phyloP scores from a whole-genome alignment of 345 rosid genomes.

The Angophora floribunda region DNA sequence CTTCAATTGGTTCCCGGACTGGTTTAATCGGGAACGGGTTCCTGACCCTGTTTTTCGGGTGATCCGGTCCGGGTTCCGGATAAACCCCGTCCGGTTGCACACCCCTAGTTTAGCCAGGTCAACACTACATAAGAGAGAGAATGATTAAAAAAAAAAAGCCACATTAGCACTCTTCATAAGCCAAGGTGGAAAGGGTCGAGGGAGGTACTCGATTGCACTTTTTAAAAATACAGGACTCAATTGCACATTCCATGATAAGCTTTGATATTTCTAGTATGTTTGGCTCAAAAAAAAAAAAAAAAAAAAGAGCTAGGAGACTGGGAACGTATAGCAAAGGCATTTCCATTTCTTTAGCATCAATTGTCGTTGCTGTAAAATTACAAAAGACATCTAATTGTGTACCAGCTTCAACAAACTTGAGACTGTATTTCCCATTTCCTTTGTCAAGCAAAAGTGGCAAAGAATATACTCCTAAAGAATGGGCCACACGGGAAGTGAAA shows the following conservation, averaged over 20 bases:
- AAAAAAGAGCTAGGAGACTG: not conserved
- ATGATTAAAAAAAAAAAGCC: no score
- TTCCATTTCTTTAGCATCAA: not conserved
- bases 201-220: no score
- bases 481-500: not conserved
- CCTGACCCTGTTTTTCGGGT: no score
- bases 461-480: not conserved
- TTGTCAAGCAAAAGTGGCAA: not conserved
- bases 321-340: not conserved
- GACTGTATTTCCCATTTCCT: not conserved
- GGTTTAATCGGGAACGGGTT: no score
- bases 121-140: no score
- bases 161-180: no score
- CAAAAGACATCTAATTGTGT: not conserved
- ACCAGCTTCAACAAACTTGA: not conserved
- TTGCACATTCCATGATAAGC: not conserved
- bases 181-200: no score
- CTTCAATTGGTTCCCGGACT: no score
- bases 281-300: not conserved
- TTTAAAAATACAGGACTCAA: not conserved
- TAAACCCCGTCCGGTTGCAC: no score
- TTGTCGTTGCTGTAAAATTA: not conserved
- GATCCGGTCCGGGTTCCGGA: no score
- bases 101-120: no score
- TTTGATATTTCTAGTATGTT: no score